phyloP scores from a whole-genome alignment of 208 protist genomes.

The Tritrichomonas foetus region DNA sequence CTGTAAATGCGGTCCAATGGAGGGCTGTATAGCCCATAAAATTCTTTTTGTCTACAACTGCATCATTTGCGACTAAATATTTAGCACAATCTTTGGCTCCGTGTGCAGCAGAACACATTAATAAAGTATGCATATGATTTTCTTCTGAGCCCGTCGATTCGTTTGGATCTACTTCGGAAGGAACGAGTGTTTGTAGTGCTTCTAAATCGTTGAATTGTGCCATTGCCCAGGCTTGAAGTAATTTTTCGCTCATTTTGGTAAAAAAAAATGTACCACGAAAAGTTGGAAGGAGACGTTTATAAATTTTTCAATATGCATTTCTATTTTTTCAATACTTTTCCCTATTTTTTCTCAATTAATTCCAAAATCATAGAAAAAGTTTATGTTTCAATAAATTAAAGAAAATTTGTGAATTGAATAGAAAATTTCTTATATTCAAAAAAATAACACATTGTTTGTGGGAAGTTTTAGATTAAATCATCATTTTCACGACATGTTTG shows the following conservation, averaged over 20 bases:
- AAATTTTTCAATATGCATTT: too few species aligned
- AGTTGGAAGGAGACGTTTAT: too few species aligned
- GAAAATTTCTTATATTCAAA: too few species aligned
- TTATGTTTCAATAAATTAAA: too few species aligned
- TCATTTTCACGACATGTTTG: too few species aligned
- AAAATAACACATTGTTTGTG: too few species aligned
- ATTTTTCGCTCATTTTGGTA: neutral
- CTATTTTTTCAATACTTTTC: too few species aligned
- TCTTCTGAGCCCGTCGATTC: neutral
- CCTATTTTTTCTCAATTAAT: too few species aligned
- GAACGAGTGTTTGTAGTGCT: neutral
- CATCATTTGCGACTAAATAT: neutral
- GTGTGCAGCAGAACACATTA: neutral
- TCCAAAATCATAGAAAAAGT: too few species aligned
- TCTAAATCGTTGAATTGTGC: neutral
- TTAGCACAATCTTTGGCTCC: neutral
- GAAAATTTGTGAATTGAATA: too few species aligned
- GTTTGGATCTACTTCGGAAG: neutral
- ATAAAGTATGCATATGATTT: slow-evolving; percentile 20
- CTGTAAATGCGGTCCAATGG: slow-evolving; percentile 14
- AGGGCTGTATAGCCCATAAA: slow-evolving; percentile 9
- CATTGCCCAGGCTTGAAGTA: neutral
- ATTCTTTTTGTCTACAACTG: slow-evolving; percentile 14
- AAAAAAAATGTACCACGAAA: too few species aligned
- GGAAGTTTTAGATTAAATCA: too few species aligned